Base-by-base conservation (phyloP, 2,329 filamentous ascomycete species). In the Dichotomopilus funicola region DNA sequence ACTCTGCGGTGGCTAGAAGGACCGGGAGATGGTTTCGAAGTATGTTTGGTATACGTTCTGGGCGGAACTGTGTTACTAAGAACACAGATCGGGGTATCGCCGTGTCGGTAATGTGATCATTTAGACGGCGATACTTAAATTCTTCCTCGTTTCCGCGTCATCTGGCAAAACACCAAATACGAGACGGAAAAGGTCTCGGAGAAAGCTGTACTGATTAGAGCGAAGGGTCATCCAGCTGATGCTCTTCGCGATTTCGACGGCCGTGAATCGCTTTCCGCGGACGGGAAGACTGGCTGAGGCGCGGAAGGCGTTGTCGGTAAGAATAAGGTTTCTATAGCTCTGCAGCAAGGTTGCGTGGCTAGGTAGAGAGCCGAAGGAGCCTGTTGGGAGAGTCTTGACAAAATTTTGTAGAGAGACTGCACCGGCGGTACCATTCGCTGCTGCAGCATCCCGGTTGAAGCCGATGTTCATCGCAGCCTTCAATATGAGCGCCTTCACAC, bases 391-490 rank as follows among this genome's bases (percentile, higher is more conserved):
- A 9, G 80, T 77, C 65, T 91, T 87, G 49, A 92, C 85, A 66
- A 94, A 96, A 1, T 80, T 77, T 34, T 89, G 86, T 2, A 96
- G 73, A 0, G 80, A 79, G 10, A 75, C 72, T 3, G 76, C 75
- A 61, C 71, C 77, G 49, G 70, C 70, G 61, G 71, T 76, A 6
- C 71, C 69, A 36, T 74, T 72, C 7, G 74, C 70, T 9, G 71
- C 66, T 10, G 76, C 73, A 2, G 73, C 67, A 19, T 82, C 78
- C 7, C 88, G 86, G 57, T 82, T 80, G 71, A 87, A 96, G 9
- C 91, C 91, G 3, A 87, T 81, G 66, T 92, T 91, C 74, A 92
- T 85, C 31, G 91, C 91, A 1, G 91, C 90, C 67, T 91, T 91
- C 42, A 95, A 76, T 36, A 95, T 84, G 8, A 96, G 78, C 11